Evolutionary conservation across 352 stramenopile genomes (phyloP), one percentile per base, ranked within the genome.

Genomic region (Pythium rhizo-oryzae): DNA sequence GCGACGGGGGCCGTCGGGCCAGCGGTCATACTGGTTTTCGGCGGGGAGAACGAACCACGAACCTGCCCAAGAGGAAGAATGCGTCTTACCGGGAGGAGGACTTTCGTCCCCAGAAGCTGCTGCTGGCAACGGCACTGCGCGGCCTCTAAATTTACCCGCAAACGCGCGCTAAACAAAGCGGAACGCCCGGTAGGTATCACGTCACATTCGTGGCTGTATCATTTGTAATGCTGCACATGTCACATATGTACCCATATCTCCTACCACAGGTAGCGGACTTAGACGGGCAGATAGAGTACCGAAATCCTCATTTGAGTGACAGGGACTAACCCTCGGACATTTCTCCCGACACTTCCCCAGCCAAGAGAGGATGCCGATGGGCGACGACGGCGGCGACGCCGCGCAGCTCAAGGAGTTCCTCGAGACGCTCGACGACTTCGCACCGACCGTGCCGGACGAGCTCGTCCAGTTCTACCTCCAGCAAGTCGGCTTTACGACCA

Each of bases 391-490:
- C 47, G 65, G 35, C 37, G 64, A 21, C 24, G 74, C 69, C 30
- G 69, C 71, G 70, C 81, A 91, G 62, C 60, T 94, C 44, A 78
- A 81, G 44, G 83, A 91, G 54, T 85, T 94, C 62, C 69, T 94
- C 37, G 80, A 80, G 50, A 78, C 82, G 58, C 76, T 92, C 71
- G 75, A 71, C 63, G 76, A 79, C 54, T 93, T 82, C 56, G 74
- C 80, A 56, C 87, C 87, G 1, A 89, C 84, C 21, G 76, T 94
- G 8, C 87, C 87, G 4, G 84, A 92, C 37, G 84, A 93, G 59
- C 62, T 93, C 62, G 78, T 94, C 1, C 78, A 91, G 58, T 91
- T 84, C 63, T 90, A 92, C 52, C 81, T 94, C 46, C 80, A 93
- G 60, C 81, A 90, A 49, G 59, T 76, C 24, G 87, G 87, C 16